phyloP scores from a whole-genome alignment of 139 green algal species.

The Haematococcus sp. region DNA sequence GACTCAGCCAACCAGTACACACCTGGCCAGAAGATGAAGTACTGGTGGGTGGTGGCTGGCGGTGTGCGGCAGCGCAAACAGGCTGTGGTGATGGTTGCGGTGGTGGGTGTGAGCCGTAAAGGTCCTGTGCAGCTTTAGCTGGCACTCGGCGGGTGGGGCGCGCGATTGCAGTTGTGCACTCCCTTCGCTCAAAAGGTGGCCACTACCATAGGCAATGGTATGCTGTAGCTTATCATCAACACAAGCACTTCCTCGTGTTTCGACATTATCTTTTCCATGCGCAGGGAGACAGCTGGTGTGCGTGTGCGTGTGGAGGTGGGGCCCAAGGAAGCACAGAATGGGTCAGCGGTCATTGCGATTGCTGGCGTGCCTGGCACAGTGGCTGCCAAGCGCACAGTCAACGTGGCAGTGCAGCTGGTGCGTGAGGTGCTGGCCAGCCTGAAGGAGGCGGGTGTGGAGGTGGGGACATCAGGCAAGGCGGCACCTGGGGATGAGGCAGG shows the following conservation, averaged over 20 bases:
- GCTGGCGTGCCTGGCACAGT: conserved; percentile 24
- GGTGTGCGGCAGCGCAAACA: background rate
- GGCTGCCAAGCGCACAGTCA: conserved; percentile 26
- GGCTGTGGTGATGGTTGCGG: background rate
- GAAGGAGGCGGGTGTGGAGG: background rate
- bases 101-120: no score
- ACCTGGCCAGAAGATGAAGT: conserved; percentile 61
- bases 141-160: no score
- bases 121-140: no score
- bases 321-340: conserved; percentile 25
- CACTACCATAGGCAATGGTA: background rate
- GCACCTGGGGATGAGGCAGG: background rate
- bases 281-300: conserved; percentile 41
- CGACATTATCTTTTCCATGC: no score
- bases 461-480: background rate
- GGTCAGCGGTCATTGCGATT: conserved; percentile 30
- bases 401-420: conserved; percentile 27
- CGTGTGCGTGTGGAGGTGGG: conserved; percentile 36
- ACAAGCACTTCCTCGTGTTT: background rate
- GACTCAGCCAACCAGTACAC: conserved; percentile 56
- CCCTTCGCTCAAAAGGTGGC: no score
- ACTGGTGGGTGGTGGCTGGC: conserved; percentile 37
- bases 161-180: no score
- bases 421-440: conserved; percentile 12
- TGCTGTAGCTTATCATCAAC: background rate